These are phyloP conservation scores for Persicaria tinctoria DNA, from an alignment of 148 eudicot genomes.

Conservation along the genomic window DNA sequence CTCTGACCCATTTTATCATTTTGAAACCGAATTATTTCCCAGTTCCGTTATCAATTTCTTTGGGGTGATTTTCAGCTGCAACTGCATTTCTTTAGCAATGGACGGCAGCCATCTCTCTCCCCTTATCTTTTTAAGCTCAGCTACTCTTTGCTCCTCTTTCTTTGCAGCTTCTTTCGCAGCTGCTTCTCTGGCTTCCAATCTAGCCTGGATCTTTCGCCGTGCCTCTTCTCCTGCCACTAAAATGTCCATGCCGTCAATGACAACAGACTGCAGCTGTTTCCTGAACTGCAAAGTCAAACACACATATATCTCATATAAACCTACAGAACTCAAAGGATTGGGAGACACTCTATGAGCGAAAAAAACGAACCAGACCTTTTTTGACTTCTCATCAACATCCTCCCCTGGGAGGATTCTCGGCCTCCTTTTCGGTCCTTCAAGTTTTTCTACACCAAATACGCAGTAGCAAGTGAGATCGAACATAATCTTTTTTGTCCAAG, in stretches of 20 bases:
- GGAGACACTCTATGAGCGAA: too few relatives aligned
- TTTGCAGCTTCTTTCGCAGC: slow-evolving; percentile 67
- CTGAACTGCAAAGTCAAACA: slow-evolving; percentile 48
- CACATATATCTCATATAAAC: not conserved
- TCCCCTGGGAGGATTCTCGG: slow-evolving; percentile 67
- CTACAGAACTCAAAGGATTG: not conserved
- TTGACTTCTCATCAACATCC: slow-evolving; percentile 69
- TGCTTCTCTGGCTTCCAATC: slow-evolving; percentile 51
- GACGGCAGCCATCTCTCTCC: slow-evolving; percentile 89
- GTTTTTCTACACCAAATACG: slow-evolving; percentile 39
- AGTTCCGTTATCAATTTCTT: not conserved
- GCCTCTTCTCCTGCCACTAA: slow-evolving; percentile 44
- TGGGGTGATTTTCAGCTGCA: not conserved
- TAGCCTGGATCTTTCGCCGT: slow-evolving; percentile 43
- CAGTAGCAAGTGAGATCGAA: not conserved
- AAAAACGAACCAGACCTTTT: slow-evolving; percentile 36
- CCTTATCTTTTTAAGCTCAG: slow-evolving; percentile 48
- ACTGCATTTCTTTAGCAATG: slow-evolving; percentile 51
- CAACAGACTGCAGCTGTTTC: slow-evolving; percentile 45
- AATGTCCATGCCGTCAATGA: slow-evolving; percentile 62
- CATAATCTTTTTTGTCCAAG: not conserved
- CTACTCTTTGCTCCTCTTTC: slow-evolving; percentile 77
- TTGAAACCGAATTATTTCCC: too few relatives aligned
- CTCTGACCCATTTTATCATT: too few relatives aligned
- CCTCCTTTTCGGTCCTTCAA: slow-evolving; percentile 58